Evolutionary conservation across 345 rosid genomes (phyloP), one percentile per base, ranked within the genome.

Genomic region (Melaleuca alternifolia): DNA sequence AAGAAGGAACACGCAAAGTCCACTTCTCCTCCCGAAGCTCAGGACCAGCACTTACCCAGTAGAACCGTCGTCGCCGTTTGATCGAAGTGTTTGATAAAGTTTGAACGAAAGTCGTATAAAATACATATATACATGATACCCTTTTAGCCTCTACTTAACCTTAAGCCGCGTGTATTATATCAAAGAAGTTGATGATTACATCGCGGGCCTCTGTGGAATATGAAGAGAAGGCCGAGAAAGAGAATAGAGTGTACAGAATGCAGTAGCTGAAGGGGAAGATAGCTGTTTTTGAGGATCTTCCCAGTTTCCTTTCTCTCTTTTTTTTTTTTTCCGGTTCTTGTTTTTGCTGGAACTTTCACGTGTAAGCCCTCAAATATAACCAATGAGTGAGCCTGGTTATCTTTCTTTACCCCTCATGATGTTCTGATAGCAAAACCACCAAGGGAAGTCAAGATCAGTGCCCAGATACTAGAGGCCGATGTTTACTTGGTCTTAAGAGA

Each of bases 41-140:
- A 87, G 65, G 91, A 85, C 48, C 88, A 90, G 86, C 51, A 92
- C 51, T 88, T 89, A 50, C 88, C 86, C 37, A 41, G 92, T 9
- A 89, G 95, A 71, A 87, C 95, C 7, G 92, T 92, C 30, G 95
- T 93, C 0, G 94, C 93, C 24, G 94, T 91, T 15, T 94, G 82
- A 85, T 26, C 77, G 3, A 23, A 21, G 46, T 4, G 24, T 18
- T 41, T 21, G 26, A 10, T 71, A 18, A 37, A 37, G 81, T 71
- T 5, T 37, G 24, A 18, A 41, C 41, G 41, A 4, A 20, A 44
- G 37, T 41, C 26, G 48, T 37, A 71, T 33, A 71, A 71, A 46
- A 71, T 37, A 62, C 14, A 62, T 62, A 57, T 10, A 33, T 16
- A 56, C 9, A 33, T 33, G 4, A 37, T 71, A 71, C 81, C 18